Base-by-base conservation (phyloP, 495 filamentous ascomycete species). In the Talaromyces adpressus region DNA sequence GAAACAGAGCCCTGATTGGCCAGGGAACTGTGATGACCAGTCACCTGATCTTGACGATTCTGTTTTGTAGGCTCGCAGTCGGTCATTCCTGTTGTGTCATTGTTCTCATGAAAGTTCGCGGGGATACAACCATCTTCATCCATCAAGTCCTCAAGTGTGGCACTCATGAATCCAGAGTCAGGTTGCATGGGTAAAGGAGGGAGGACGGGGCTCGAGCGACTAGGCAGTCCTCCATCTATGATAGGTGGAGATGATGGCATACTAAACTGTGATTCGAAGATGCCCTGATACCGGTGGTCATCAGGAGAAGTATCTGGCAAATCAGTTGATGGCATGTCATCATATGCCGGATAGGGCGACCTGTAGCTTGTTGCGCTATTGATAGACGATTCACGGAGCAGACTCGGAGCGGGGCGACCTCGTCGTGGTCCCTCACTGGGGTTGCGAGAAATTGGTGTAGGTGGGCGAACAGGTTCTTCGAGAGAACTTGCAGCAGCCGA, bases 91-190 rank as follows among this genome's bases (percentile, higher is more conserved):
- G 78, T 20, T 69, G 72, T 11, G 29, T 32, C 30, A 29, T 34
- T 69, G 62, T 71, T 71, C 59, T 75, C 67, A 12, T 71, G 65
- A 49, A 72, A 64, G 27, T 65, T 53, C 18, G 76, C 73, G 23
- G 65, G 72, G 11, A 67, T 73, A 45, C 75, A 71, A 16, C 81
- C 75, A 16, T 84, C 82, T 39, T 84, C 79, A 59, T 82, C 77
- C 36, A 84, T 67, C 16, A 80, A 70, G 9, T 91, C 85, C 20
- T 90, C 86, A 14, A 90, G 70, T 0, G 82, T 82, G 6, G 85
- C 88, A 72, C 89, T 92, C 88, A 92, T 90, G 68, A 91, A 92
- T 0, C 89, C 89, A 9, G 89, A 92, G 70, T 95, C 91, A 12
- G 82, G 77, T 62, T 82, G 78, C 41, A 80, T 73, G 6, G 79